Evolutionary conservation across 2,329 filamentous ascomycete species (phyloP), one percentile per base, ranked within the genome.

Genomic region (Hirsutella minnesotensis): DNA sequence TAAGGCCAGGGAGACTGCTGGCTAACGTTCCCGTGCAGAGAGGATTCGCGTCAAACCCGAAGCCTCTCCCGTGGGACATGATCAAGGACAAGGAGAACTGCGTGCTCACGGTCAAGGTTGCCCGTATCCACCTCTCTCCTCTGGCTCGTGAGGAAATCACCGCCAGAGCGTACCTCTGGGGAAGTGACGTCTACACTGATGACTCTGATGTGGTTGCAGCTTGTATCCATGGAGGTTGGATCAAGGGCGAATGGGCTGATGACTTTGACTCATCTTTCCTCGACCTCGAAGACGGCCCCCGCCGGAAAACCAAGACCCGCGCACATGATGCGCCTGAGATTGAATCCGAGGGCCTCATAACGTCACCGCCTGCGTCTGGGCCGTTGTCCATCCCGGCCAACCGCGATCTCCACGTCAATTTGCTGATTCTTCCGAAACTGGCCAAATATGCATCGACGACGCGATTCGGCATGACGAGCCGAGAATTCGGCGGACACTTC

Each of bases 131-230:
- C 53, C 68, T 98, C 8, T 77, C 76, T 9, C 62, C 77, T 0
- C 64, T 71, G 8, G 77, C 84, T 20, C 75, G 90, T 24, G 85
- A 92, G 57, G 86, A 94, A 51, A 89, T 96, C 41, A 94, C 88
- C 10, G 67, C 78, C 8, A 77, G 86, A 29, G 76, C 83, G 18
- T 85, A 86, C 8, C 61, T 98, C 0, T 98, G 90, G 89, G 92
- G 92, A 1, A 92, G 87, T 0, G 89, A 94, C 31, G 75, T 98
- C 7, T 96, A 96, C 58, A 94, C 88, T 0, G 92, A 98, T 53
- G 92, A 98, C 61, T 95, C 88, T 0, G 92, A 98, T 56, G 79
- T 92, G 1, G 75, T 98, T 20, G 90, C 88, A 0, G 89, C 90
- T 2, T 90, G 89, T 46, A 90, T 98, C 38, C 92, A 98, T 59